Conservation (phyloP, 2,329 filamentous ascomycete species). For the Penicillium thymicola region DNA sequence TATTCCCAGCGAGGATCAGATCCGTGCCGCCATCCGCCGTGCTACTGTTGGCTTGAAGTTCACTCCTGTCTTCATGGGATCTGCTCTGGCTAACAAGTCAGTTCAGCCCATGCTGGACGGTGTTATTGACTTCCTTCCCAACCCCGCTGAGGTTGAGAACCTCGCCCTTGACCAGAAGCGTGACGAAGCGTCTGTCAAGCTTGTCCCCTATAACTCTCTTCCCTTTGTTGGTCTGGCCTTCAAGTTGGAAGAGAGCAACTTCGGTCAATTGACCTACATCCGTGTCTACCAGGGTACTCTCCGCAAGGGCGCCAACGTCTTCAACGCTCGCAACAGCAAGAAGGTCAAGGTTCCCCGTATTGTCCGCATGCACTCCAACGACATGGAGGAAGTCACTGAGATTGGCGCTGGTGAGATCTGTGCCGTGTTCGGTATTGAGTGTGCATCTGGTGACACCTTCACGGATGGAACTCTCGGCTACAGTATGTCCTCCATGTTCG, state of each 20-base stretch:
- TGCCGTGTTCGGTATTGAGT: slow-evolving; percentile 96
- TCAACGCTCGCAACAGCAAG: slow-evolving; percentile 91
- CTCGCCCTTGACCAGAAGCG: slow-evolving; percentile 79
- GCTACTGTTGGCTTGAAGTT: slow-evolving; percentile 89
- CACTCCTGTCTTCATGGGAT: slow-evolving; percentile 93
- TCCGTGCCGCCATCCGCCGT: slow-evolving; percentile 87
- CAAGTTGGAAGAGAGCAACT: slow-evolving; percentile 98
- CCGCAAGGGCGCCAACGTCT: slow-evolving; percentile 83
- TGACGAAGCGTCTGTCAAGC: slow-evolving; percentile 74
- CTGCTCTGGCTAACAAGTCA: slow-evolving; percentile 88
- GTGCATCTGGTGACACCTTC: slow-evolving; percentile 96
- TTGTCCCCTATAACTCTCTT: slow-evolving; percentile 88
- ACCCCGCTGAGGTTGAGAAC: slow-evolving; percentile 86
- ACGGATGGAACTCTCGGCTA: slow-evolving; percentile 90
- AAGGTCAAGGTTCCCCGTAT: slow-evolving; percentile 96
- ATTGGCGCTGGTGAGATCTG: slow-evolving; percentile 97
- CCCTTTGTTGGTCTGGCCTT: slow-evolving; percentile 96
- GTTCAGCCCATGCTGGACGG: slow-evolving; percentile 96
- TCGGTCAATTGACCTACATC: slow-evolving; percentile 96
- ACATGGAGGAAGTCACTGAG: slow-evolving; percentile 95
- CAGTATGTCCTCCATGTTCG: slow-evolving; percentile 95
- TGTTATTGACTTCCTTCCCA: slow-evolving; percentile 92
- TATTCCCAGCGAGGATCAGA: slow-evolving; percentile 73
- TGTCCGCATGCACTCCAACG: slow-evolving; percentile 98
- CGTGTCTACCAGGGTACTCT: slow-evolving; percentile 94